Evolutionary conservation across 108 stramenopile genomes (phyloP), one percentile per base, ranked within the genome.

Genomic region (Cylindrotheca closterium): DNA sequence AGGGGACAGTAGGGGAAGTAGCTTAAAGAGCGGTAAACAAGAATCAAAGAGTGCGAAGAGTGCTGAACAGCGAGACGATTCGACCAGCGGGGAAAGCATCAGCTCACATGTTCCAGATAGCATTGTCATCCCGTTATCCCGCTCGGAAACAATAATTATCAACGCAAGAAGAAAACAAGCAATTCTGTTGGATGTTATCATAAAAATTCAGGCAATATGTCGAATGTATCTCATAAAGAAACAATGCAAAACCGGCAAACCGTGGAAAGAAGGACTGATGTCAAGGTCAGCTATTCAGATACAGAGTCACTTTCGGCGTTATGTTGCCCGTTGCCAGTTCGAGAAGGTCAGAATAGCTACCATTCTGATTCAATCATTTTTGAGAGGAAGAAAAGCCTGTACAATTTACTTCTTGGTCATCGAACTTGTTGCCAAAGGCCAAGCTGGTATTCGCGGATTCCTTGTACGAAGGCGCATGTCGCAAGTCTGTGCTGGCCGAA

Each of bases 131-230:
- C 65, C 62, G 25, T 29, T 64, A 28, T 47, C 62, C 24, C 68
- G 50, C 47, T 65, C 70, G 19, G 73, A 83, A n/a, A 73, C 67
- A 7, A 60, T 77, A 28, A 59, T 82, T 47, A 67, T 82, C 46
- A 58, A 68, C 47, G 65, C 82, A 17, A 60, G 82, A 59, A 28
- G 82, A 54, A 79, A 79, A 54, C 71, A 79, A 34, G 17, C 62
- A 15, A 79, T 79, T 47, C 64, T 83, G 12, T 28, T 79, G 7
- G 68, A 59, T 22, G 10, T 73, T 15, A 48, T 83, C 19, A 58
- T 77, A 19, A 29, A 55, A 30, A 28, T 83, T 19, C 82, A 83
- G 46, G 63, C 67, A 28, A 25, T 27, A 19, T 66, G 51, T 22
- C 57, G 78, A n/a, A 54, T 51, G 59, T 73, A 64, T 37, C 46